Base-by-base conservation (phyloP, 2,329 filamentous ascomycete genomes). In the Aquanectria penicillioides region DNA sequence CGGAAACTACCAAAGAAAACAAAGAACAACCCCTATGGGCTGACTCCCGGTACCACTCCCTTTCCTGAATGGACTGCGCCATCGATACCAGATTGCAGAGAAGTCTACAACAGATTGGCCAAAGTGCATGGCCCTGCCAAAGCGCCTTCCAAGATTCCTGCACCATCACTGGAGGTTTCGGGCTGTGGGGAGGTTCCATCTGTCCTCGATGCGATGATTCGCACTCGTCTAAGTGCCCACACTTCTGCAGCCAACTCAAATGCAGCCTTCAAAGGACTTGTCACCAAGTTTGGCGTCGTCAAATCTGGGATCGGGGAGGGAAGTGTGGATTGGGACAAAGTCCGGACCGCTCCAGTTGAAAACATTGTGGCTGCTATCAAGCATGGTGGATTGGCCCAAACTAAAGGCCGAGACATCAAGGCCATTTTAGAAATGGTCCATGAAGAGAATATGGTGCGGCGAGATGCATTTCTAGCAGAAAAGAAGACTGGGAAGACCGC, bases 331-430 rank as follows among this genome's bases (percentile, higher is more conserved):
- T 70, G 68, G 68, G 64, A 70, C 29, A 69, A 62, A 12, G 68
- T 70, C 12, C 67, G 68, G 36, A 46, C 34, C 9, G 68, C 68
- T 12, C 61, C 68, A 2, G 48, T 70, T 22, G 62, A 71, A 4
- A 89, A 91, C 17, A 80, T 91, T 0, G 77, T 80, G 1, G 73
- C 80, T 5, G 84, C 88, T 0, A 83, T 92, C 12, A 77, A 78
- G 10, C 88, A 90, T 62, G 87, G 87, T 2, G 68, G 68, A 5
- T 37, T 70, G 33, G 68, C 68, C 20, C 65, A 69, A 36, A 63
- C 65, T 23, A 70, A 70, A 48, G 68, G 68, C 8, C 65, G 64
- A 34, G 68, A 70, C 33, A 70, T 70, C 46, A 70, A 70, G 29
- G 59, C 61, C 13, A 70, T 70, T 12, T 37, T 70, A 20, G 68